phyloP scores from a whole-genome alignment of 2,329 filamentous ascomycete species.

The Nemania serpens region DNA sequence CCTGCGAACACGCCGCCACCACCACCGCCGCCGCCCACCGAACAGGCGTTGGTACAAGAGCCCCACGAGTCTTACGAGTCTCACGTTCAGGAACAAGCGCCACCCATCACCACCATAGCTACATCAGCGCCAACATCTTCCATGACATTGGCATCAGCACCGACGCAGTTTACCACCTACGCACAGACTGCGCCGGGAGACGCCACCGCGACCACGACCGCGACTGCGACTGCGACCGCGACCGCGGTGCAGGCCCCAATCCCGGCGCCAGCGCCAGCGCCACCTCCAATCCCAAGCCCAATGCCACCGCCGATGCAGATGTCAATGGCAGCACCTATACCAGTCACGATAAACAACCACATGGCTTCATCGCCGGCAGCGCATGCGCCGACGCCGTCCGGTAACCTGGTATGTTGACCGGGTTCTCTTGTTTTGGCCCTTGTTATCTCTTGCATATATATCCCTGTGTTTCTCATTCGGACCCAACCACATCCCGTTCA shows the following conservation, averaged over 20 bases:
- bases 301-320: constrained; percentile 21
- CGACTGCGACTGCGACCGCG: not conserved
- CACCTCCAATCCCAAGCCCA: constrained; percentile 3
- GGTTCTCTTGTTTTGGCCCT: constrained; percentile 1
- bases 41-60: constrained; percentile 17
- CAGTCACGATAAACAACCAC: constrained; percentile 23
- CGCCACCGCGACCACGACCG: not conserved
- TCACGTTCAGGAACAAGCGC: not conserved
- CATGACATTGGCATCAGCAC: constrained; percentile 7
- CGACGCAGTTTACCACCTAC: constrained; percentile 13
- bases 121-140: not conserved
- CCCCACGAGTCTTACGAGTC: constrained; percentile 16
- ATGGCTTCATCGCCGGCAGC: constrained; percentile 39
- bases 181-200: constrained; percentile 9
- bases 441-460: not conserved
- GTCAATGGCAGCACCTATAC: constrained; percentile 21
- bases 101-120: not conserved
- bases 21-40: constrained; percentile 15
- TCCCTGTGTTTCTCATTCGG: not conserved
- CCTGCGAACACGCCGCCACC: constrained; percentile 17
- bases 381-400: constrained; percentile 39
- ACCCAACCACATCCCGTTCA: not conserved
- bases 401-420: constrained; percentile 39
- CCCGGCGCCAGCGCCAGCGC: not conserved
- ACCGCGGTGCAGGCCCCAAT: not conserved